A percentile compares a stretch with the other conserved stretches of the same genome.
These are phyloP conservation scores for Nectriaceae sp. DNA, from an alignment of 2,329 filamentous ascomycete genomes.

Conservation along the genomic window DNA sequence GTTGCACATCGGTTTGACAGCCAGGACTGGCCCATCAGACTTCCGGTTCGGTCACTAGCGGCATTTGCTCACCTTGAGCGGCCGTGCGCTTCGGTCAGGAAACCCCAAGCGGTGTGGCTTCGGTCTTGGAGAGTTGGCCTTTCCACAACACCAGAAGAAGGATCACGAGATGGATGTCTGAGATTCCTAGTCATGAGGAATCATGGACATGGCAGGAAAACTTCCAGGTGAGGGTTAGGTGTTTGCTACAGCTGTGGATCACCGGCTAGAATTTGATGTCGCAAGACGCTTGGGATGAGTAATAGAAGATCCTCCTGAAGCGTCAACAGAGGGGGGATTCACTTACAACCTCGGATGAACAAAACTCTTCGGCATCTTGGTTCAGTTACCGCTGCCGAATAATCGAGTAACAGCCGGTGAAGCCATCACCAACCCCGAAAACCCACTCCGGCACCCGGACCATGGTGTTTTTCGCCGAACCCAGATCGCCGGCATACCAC, in stretches of 20 bases:
- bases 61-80: not conserved
- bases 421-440: conserved; percentile 18
- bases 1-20: not conserved
- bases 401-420: too few relatives aligned
- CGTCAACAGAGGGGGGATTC: too few relatives aligned
- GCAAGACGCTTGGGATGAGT: not conserved
- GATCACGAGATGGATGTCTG: conserved; percentile 1
- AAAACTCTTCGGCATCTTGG: not conserved
- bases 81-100: not conserved
- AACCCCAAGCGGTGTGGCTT: not conserved
- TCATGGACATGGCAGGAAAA: too few relatives aligned
- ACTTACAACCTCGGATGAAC: not conserved
- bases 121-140: not conserved
- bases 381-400: too few relatives aligned
- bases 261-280: not conserved
- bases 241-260: too few relatives aligned
- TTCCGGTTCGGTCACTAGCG: not conserved
- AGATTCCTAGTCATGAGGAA: too few relatives aligned
- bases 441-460: conserved; percentile 9
- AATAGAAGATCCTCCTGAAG: not conserved
- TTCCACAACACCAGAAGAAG: conserved; percentile 3
- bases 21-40: not conserved
- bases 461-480: conserved; percentile 20
- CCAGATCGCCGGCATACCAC: not conserved
- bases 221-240: too few relatives aligned